A percentile compares a stretch with the other conserved stretches of the same genome.
Conservation (phyloP, 192 early-diverging fungal species). For the Oehlia diaphana region DNA sequence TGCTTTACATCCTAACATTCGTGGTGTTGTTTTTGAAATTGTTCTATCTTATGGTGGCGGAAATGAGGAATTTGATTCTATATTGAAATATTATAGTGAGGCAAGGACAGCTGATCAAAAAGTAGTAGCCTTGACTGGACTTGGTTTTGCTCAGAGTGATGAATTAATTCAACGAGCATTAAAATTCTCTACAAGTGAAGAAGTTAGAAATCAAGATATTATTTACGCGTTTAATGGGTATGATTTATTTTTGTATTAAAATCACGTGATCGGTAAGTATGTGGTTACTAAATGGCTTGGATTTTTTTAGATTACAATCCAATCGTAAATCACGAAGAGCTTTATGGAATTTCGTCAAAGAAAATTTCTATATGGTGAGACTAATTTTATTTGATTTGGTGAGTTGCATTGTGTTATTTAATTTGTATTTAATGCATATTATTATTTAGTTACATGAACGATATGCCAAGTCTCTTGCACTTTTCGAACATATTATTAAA, state of each 20-base stretch:
- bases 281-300: slow-evolving; percentile 11
- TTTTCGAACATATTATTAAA: slow-evolving; percentile 50
- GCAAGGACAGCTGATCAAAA: slow-evolving; percentile 65
- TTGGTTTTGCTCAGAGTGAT: slow-evolving; percentile 57
- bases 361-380: slow-evolving; percentile 57
- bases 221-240: slow-evolving; percentile 49
- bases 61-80: slow-evolving; percentile 62
- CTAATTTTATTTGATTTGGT: neutral
- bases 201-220: slow-evolving; percentile 77
- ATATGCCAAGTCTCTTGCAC: slow-evolving; percentile 51
- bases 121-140: slow-evolving; percentile 60
- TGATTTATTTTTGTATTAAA: slow-evolving; percentile 12
- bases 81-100: slow-evolving; percentile 62
- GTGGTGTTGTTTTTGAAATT: slow-evolving; percentile 68
- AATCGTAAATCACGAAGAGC: slow-evolving; percentile 55
- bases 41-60: slow-evolving; percentile 64
- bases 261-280: neutral
- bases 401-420: neutral
- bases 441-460: slow-evolving; percentile 32
- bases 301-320: slow-evolving; percentile 47
- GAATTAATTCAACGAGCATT: slow-evolving; percentile 62
- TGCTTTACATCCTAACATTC: slow-evolving; percentile 76
- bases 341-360: slow-evolving; percentile 69
- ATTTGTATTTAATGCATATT: neutral
- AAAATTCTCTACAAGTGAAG: slow-evolving; percentile 60